A percentile compares a stretch with the other conserved stretches of the same genome.
Conservation (phyloP, 2,329 filamentous ascomycete genomes). For the Penicillium verrucosum region DNA sequence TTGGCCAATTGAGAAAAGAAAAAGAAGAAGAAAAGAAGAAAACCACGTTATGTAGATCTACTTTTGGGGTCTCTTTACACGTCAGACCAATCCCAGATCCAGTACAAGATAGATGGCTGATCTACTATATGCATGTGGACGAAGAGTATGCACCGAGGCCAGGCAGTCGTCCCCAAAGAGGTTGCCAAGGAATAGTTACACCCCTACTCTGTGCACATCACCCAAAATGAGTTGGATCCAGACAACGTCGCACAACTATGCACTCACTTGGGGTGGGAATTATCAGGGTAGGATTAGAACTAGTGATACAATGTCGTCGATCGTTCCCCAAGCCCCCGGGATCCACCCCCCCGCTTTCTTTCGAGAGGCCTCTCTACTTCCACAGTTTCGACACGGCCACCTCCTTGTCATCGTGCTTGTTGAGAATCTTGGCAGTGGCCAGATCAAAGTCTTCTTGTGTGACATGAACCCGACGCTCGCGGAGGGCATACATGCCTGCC, state of each 20-base stretch:
- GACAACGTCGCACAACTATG: conserved; percentile 10
- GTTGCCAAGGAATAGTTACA: not conserved
- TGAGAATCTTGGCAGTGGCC: conserved; percentile 96
- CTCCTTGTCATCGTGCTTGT: conserved; percentile 99
- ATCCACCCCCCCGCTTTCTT: not conserved
- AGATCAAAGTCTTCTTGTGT: conserved; percentile 99
- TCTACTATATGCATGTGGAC: not conserved
- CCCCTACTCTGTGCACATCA: not conserved
- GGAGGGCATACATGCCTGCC: conserved; percentile 94
- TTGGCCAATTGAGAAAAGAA: not conserved
- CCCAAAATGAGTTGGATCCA: not conserved
- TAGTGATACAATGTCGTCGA: conserved; percentile 27
- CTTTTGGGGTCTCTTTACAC: not conserved
- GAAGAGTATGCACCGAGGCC: not conserved
- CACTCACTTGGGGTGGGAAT: conserved; percentile 6
- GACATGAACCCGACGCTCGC: conserved; percentile 93
- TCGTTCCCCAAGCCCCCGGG: conserved; percentile 1
- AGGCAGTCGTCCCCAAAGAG: not conserved
- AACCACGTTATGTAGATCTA: not conserved
- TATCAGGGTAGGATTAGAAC: conserved; percentile 18
- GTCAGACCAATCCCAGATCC: not conserved
- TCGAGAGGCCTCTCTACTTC: conserved; percentile 27
- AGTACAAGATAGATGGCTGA: not conserved
- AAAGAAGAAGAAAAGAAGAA: no score
- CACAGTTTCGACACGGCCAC: conserved; percentile 38